Percentiles rank a stretch among this genome's conserved stretches.
Evolutionary conservation across 306 rosid genomes (phyloP).

Genomic region (Potentilla sterilis): DNA sequence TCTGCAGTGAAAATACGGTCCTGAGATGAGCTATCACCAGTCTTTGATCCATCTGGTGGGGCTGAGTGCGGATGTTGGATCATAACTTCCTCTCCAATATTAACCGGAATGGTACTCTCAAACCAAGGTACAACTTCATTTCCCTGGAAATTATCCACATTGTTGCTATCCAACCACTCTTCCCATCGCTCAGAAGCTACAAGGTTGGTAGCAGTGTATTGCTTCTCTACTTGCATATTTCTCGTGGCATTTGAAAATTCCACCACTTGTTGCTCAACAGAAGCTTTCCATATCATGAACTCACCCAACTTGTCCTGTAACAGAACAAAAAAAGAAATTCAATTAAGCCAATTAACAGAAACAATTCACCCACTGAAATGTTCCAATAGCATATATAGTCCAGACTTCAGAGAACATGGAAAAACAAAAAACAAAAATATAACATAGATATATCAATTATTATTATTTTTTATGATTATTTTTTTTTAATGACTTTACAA

Average conservation of each 20-base stretch:
- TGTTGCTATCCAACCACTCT: constrained; percentile 66
- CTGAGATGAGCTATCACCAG: constrained; percentile 24
- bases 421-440: neutral
- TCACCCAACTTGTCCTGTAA: constrained; percentile 66
- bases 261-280: constrained; percentile 58
- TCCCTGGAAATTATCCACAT: constrained; percentile 48
- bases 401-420: neutral
- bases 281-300: constrained; percentile 57
- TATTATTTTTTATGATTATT: no score
- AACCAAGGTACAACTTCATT: constrained; percentile 63
- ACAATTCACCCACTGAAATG: neutral
- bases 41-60: constrained; percentile 30
- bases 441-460: neutral
- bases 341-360: constrained; percentile 13
- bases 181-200: constrained; percentile 63
- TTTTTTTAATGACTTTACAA: neutral
- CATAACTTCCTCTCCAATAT: constrained; percentile 39
- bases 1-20: constrained; percentile 27
- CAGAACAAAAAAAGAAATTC: constrained; percentile 6
- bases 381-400: neutral
- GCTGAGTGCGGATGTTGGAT: constrained; percentile 38
- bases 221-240: constrained; percentile 47
- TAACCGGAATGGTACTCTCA: constrained; percentile 47
- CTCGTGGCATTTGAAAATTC: constrained; percentile 54
- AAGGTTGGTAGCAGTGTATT: constrained; percentile 38